These are phyloP conservation scores for Sclerotinia glacialis DNA, from an alignment of 2,329 filamentous ascomycete genomes.

Conservation along the genomic window DNA sequence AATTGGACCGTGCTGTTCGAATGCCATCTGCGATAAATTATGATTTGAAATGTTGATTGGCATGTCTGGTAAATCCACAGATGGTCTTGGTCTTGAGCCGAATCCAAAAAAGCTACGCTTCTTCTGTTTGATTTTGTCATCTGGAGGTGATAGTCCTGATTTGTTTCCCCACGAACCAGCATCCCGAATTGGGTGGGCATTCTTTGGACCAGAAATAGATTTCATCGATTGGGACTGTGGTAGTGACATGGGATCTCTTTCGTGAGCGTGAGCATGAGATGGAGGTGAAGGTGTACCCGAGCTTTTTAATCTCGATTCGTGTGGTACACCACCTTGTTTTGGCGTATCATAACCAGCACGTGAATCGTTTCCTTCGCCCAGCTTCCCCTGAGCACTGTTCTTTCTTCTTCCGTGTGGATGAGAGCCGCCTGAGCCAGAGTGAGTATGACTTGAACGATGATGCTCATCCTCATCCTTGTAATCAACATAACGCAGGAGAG, in stretches of 20 bases:
- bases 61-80: slow-evolving; percentile 55
- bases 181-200: slow-evolving; percentile 80
- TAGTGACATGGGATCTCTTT: slow-evolving; percentile 34
- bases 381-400: slow-evolving; percentile 38
- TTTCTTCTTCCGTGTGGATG: slow-evolving; percentile 48
- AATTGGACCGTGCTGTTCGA: slow-evolving; percentile 52
- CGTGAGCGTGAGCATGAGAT: slow-evolving; percentile 31
- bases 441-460: slow-evolving; percentile 46
- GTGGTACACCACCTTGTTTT: slow-evolving; percentile 39
- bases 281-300: slow-evolving; percentile 38
- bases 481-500: slow-evolving; percentile 85
- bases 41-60: slow-evolving; percentile 50
- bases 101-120: slow-evolving; percentile 78
- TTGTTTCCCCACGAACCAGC: slow-evolving; percentile 84
- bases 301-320: slow-evolving; percentile 37
- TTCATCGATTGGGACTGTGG: slow-evolving; percentile 43
- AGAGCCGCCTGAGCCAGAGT: slow-evolving; percentile 43
- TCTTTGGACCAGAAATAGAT: slow-evolving; percentile 80
- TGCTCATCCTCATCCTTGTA: slow-evolving; percentile 61
- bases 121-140: slow-evolving; percentile 73
- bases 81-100: slow-evolving; percentile 57
- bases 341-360: slow-evolving; percentile 42
- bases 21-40: slow-evolving; percentile 44
- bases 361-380: slow-evolving; percentile 43
- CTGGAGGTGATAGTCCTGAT: slow-evolving; percentile 50